These are phyloP conservation scores for Helenozyma rhizophorensis DNA, from an alignment of 805 yeast species.

Conservation along the genomic window DNA sequence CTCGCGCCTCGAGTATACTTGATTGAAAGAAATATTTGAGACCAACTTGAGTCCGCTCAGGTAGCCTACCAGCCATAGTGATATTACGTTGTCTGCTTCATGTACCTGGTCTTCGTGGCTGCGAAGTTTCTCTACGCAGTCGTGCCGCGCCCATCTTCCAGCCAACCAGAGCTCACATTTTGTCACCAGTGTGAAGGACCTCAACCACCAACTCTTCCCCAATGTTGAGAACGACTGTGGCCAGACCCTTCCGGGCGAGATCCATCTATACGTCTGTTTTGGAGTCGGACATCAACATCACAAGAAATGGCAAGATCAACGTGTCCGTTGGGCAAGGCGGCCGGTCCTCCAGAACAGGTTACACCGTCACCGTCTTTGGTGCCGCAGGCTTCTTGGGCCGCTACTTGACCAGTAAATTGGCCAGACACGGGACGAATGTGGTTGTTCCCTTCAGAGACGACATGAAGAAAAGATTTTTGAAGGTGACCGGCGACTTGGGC, in stretches of 20 bases:
- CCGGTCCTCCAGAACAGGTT: constrained; percentile 80
- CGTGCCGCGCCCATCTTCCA: constrained; percentile 8
- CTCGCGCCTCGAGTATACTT: too few relatives aligned
- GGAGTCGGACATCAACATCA: constrained; percentile 63
- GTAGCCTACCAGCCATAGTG: too few relatives aligned
- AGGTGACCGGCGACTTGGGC: constrained; percentile 82
- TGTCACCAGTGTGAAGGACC: constrained; percentile 13
- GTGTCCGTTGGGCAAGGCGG: constrained; percentile 76
- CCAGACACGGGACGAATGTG: constrained; percentile 75
- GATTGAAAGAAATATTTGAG: too few relatives aligned
- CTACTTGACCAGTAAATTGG: constrained; percentile 64
- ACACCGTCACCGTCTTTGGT: constrained; percentile 86
- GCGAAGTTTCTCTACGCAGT: too few relatives aligned
- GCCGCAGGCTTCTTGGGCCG: constrained; percentile 78
- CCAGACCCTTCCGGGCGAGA: constrained; percentile 21
- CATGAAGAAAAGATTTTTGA: constrained; percentile 69
- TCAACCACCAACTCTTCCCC: constrained; percentile 1
- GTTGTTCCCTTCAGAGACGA: constrained; percentile 82
- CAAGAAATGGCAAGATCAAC: constrained; percentile 70
- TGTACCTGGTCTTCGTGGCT: too few relatives aligned
- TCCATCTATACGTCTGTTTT: constrained; percentile 38
- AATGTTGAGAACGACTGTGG: constrained; percentile 25
- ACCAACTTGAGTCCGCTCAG: too few relatives aligned
- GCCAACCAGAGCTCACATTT: constrained; percentile 18
- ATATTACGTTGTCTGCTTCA: too few relatives aligned